These are phyloP conservation scores for Venustampulla echinocandica DNA, from an alignment of 495 filamentous ascomycete species.

Conservation along the genomic window DNA sequence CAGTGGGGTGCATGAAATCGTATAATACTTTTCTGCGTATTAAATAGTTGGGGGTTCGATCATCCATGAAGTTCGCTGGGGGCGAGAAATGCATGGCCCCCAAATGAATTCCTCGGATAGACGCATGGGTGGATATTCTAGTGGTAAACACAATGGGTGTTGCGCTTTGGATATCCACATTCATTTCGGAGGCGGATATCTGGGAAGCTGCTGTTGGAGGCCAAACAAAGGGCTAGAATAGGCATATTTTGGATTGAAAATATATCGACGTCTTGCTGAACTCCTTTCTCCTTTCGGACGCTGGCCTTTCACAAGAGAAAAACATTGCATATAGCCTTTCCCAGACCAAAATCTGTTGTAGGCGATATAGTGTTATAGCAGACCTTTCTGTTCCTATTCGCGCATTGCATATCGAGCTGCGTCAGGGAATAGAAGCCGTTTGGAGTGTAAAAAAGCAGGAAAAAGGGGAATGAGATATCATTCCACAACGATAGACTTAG, in stretches of 20 bases:
- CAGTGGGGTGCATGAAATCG: conserved; percentile 31
- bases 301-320: no score
- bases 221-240: conserved; percentile 8
- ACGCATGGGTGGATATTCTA: conserved; percentile 13
- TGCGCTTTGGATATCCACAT: conserved; percentile 8
- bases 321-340: no score
- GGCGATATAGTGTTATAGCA: no score
- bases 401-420: no score
- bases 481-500: no score
- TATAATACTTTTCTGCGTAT: not conserved
- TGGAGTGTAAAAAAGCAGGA: no score
- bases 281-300: no score
- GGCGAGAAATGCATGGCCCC: conserved; percentile 44
- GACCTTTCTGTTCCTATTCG: no score
- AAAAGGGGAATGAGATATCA: no score
- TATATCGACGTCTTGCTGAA: not conserved
- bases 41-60: conserved; percentile 24
- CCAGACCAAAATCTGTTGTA: no score
- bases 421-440: no score
- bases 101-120: conserved; percentile 25
- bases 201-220: conserved; percentile 5
- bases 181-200: not conserved
- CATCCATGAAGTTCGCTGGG: conserved; percentile 47
- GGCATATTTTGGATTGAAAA: not conserved
- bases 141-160: conserved; percentile 10